phyloP scores from a whole-genome alignment of 176 grass and related monocot species.

The Guadua angustifolia region DNA sequence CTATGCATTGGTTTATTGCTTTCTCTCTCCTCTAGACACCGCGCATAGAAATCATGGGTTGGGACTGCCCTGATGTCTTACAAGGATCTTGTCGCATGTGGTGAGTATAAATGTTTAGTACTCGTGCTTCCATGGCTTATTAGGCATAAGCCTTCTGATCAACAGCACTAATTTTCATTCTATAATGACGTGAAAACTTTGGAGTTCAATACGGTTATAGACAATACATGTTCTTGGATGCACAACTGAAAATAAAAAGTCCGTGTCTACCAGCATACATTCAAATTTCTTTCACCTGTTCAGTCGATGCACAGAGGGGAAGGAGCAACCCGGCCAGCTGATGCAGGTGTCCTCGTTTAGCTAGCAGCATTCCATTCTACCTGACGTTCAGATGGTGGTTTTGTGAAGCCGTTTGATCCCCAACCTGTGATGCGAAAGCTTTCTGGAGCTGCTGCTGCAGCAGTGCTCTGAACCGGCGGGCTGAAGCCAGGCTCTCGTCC shows the following conservation, averaged over 20 bases:
- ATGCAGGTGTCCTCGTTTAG: not conserved
- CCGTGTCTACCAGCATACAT: not conserved
- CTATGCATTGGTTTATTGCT: too few relatives aligned
- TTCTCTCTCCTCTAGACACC: too few relatives aligned
- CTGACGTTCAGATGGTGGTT: slow-evolving; percentile 28
- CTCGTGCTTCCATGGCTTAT: not conserved
- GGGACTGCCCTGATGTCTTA: too few relatives aligned
- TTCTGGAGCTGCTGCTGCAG: slow-evolving; percentile 81
- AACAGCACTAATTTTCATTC: not conserved
- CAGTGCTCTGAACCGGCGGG: slow-evolving; percentile 58
- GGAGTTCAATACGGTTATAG: not conserved
- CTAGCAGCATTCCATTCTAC: not conserved
- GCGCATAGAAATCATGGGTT: too few relatives aligned
- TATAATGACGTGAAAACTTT: not conserved
- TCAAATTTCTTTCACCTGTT: not conserved
- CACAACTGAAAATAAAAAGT: not conserved
- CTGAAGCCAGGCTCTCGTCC: slow-evolving; percentile 59
- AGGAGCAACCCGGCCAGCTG: not conserved
- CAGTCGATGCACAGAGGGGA: not conserved
- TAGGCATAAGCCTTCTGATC: slow-evolving; percentile 10
- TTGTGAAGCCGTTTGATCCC: slow-evolving; percentile 35
- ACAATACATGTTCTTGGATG: not conserved
- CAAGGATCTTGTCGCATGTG: slow-evolving; percentile 19
- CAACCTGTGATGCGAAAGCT: slow-evolving; percentile 52
- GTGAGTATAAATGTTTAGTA: not conserved